These are phyloP conservation scores for Acacia confusa DNA, from an alignment of 306 rosid species.

Conservation along the genomic window DNA sequence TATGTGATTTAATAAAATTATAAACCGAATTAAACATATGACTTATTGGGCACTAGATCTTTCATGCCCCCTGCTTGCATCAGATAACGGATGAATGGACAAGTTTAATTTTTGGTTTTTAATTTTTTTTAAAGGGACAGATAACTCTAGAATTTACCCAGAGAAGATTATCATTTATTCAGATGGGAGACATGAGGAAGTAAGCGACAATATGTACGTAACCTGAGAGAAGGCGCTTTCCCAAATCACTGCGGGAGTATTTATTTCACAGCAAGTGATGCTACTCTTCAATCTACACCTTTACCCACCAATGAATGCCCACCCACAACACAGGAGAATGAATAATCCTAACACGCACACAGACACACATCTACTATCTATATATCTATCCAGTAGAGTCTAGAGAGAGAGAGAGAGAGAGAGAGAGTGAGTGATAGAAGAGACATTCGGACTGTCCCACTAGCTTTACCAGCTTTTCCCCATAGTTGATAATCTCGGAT, in stretches of 20 bases:
- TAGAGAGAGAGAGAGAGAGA: conserved; percentile 10
- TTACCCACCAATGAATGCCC: background rate
- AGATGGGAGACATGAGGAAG: background rate
- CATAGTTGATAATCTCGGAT: conserved; percentile 26
- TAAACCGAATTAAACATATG: too few relatives aligned
- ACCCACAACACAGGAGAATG: background rate
- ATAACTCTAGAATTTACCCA: background rate
- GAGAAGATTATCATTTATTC: background rate
- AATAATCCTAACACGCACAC: background rate
- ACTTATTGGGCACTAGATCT: too few relatives aligned
- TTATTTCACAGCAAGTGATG: conserved; percentile 17
- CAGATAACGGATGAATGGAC: too few relatives aligned
- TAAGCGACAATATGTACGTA: conserved; percentile 15
- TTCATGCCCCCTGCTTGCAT: too few relatives aligned
- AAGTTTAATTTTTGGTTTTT: too few relatives aligned
- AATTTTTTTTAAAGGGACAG: background rate
- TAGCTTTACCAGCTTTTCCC: conserved; percentile 60
- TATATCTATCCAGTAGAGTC: background rate
- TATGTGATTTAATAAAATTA: too few relatives aligned
- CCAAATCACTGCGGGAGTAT: conserved; percentile 15
- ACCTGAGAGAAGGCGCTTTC: background rate
- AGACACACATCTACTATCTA: too few relatives aligned
- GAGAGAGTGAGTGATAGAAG: conserved; percentile 34
- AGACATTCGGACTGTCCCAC: conserved; percentile 98
- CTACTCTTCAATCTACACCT: conserved; percentile 13